Conservation (phyloP, 495 filamentous ascomycete genomes). For the Xylaria sp. region DNA sequence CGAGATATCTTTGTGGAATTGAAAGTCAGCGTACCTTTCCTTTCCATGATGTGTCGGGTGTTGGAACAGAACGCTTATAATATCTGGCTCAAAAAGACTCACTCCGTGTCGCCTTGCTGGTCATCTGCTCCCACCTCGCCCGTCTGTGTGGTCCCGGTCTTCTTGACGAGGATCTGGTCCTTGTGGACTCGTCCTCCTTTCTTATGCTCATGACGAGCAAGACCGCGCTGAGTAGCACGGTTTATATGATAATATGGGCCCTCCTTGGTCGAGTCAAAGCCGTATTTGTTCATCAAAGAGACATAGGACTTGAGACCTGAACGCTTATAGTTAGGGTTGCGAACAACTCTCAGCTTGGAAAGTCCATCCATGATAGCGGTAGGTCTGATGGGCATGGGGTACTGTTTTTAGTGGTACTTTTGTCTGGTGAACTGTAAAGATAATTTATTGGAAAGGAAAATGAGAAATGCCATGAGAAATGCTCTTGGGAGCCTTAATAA, state of each 20-base stretch:
- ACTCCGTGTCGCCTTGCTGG: conserved; percentile 74
- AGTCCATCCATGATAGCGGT: conserved; percentile 6
- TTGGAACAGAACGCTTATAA: not conserved
- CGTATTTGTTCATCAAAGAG: conserved; percentile 70
- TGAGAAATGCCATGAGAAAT: not conserved
- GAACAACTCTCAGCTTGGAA: conserved; percentile 52
- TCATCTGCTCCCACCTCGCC: conserved; percentile 72
- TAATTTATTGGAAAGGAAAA: not conserved
- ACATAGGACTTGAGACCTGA: conserved; percentile 78
- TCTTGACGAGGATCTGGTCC: conserved; percentile 59
- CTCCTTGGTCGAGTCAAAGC: conserved; percentile 70
- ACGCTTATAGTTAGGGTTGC: conserved; percentile 68
- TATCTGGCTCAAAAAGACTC: not conserved
- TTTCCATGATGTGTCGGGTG: not conserved
- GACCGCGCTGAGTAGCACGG: conserved; percentile 44
- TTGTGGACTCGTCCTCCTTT: conserved; percentile 56
- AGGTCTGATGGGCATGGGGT: conserved; percentile 16
- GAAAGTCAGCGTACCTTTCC: not conserved
- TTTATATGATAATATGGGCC: conserved; percentile 68
- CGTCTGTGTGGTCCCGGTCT: conserved; percentile 38
- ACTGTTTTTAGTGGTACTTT: conserved; percentile 3
- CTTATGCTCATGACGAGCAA: conserved; percentile 40
- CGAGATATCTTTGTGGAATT: conserved; percentile 53
- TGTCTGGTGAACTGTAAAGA: not conserved
- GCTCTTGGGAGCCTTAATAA: not conserved